Conservation (phyloP, 257 asterid species). For the Anisodus tanguticus region DNA sequence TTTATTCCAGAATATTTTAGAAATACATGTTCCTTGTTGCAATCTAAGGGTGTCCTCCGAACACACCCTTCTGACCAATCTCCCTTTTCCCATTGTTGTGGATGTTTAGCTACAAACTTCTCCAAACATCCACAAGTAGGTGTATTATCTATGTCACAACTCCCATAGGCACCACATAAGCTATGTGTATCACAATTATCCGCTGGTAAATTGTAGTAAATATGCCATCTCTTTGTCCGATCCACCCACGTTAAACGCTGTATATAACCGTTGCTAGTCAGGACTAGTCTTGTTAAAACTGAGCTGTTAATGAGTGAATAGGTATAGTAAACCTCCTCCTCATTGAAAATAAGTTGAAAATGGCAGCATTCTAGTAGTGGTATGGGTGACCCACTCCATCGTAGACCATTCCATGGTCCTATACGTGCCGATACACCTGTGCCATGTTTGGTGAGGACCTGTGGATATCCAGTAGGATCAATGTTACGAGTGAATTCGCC, state of each 20-base stretch:
- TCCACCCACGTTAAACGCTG: constrained; percentile 8
- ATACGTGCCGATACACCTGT: not conserved
- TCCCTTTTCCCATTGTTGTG: constrained; percentile 29
- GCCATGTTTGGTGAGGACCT: not conserved
- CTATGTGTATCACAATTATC: constrained; percentile 25
- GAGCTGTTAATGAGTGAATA: not conserved
- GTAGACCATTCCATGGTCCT: constrained; percentile 33
- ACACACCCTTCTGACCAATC: constrained; percentile 43
- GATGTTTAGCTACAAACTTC: constrained; percentile 31
- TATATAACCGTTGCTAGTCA: not conserved
- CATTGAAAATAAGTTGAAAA: not conserved
- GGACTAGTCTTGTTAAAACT: not conserved
- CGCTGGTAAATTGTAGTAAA: not conserved
- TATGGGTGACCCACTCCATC: not conserved
- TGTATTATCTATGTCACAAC: not conserved
- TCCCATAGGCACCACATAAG: constrained; percentile 19
- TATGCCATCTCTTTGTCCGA: constrained; percentile 13
- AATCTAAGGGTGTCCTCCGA: constrained; percentile 27
- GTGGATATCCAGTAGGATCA: constrained; percentile 43
- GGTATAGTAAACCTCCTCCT: not conserved
- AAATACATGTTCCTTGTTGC: constrained; percentile 31
- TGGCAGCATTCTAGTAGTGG: not conserved
- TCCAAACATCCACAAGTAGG: constrained; percentile 35
- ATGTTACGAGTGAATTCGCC: constrained; percentile 20
- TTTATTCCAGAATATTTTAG: constrained; percentile 23